These are phyloP conservation scores for Penicillium canariense DNA, from an alignment of 495 filamentous ascomycete species.

Conservation along the genomic window DNA sequence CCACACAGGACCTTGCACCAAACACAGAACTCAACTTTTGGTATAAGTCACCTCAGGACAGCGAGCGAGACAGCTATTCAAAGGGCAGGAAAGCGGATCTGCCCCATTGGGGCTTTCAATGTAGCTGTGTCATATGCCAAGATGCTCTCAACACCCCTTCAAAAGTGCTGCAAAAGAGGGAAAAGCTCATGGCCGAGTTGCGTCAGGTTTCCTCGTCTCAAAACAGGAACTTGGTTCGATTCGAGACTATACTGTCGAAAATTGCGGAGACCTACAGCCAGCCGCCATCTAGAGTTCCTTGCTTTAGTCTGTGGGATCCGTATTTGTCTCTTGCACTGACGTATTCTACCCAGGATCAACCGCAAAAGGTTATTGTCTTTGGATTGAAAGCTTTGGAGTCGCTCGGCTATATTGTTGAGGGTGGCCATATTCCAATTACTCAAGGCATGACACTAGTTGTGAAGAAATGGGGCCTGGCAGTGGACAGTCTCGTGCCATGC, in stretches of 20 bases:
- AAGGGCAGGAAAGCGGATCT: no score
- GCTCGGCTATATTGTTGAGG: slow-evolving; percentile 44
- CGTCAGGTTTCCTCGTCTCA: slow-evolving; percentile 1
- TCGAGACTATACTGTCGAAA: slow-evolving; percentile 13
- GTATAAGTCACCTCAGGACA: slow-evolving; percentile 31
- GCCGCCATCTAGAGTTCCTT: slow-evolving; percentile 27
- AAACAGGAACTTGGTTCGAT: slow-evolving; percentile 11
- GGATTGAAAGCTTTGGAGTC: slow-evolving; percentile 31
- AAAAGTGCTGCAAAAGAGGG: slow-evolving; percentile 10
- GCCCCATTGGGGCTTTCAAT: slow-evolving; percentile 48
- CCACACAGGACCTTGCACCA: slow-evolving; percentile 39
- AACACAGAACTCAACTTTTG: slow-evolving; percentile 50
- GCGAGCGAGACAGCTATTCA: slow-evolving; percentile 13
- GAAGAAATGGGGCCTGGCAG: slow-evolving; percentile 41
- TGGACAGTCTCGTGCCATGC: slow-evolving; percentile 24
- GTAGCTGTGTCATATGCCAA: slow-evolving; percentile 43
- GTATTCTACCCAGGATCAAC: slow-evolving; percentile 6
- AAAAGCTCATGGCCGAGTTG: slow-evolving; percentile 7
- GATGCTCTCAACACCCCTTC: slow-evolving; percentile 16
- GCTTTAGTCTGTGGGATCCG: slow-evolving; percentile 24
- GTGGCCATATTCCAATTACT: slow-evolving; percentile 17
- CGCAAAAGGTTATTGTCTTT: slow-evolving; percentile 24
- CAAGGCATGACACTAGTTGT: slow-evolving; percentile 27
- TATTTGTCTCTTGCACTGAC: slow-evolving; percentile 29
- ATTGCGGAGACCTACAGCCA: slow-evolving; percentile 32